Base-by-base conservation (phyloP, 169 alveolate species). In the Neospora caninum region DNA sequence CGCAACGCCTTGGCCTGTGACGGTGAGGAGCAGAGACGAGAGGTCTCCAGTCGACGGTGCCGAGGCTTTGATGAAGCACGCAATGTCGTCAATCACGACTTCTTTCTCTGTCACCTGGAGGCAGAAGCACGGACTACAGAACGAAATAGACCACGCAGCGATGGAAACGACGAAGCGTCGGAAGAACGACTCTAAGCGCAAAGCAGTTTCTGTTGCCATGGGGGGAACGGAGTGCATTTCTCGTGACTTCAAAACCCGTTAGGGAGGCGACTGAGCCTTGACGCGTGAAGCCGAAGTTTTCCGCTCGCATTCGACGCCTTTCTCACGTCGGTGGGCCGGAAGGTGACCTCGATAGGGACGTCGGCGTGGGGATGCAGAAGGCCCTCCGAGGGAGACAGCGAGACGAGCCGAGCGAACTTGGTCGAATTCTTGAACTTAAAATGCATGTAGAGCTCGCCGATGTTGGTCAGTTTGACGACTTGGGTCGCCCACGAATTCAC, bases 361-460 rank as follows among this genome's bases (percentile, higher is more conserved):
- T 91, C 83, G 31, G 92, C 94, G 25, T 92, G 91, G 36, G 95
- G 96, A 39, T 64, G 91, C 0, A 91, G 92, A 31, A 91, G 86
- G 67, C 91, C 93, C 41, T 95, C 94, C 16, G 93, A 64, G 20
- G 96, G 96, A 54, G 95, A 70, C 87, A 88, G 67, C 80, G 88
- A 42, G 29, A 73, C 67, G 82, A 93, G 43, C 7, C 42, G 78
- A 0, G 53, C 64, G n/a, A 64, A 54, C n/a, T 58, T 36, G 49
- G 80, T 88, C 41, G 93, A 73, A 38, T 27, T 93, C 64, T 91
- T 91, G 88, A 93, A 93, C 16, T 91, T 91, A 95, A 83, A 95
- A 31, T 83, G 82, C 93, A 83, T 91, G 16, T 89, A 93, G 91
- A 95, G 73, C 73, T 95, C 96, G 1, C 96, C 96, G 43, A 93